Conservation (phyloP, 2,329 filamentous ascomycete genomes). For the Colletotrichum nymphaeae region DNA sequence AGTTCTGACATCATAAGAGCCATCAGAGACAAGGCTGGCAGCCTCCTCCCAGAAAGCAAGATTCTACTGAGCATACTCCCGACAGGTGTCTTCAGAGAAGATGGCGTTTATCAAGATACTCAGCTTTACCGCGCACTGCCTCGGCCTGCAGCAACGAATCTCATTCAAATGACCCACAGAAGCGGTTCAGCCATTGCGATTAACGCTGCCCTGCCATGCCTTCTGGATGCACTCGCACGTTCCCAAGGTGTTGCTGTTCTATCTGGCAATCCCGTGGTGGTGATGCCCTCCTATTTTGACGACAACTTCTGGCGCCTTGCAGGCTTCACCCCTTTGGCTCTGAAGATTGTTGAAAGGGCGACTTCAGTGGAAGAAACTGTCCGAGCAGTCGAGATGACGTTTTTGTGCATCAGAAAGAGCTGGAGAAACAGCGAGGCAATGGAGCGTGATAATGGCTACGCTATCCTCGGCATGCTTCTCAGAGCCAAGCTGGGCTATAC, state of each 20-base stretch:
- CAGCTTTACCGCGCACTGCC: slow-evolving; percentile 83
- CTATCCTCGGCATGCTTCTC: slow-evolving; percentile 84
- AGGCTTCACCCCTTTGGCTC: slow-evolving; percentile 86
- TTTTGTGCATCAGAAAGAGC: slow-evolving; percentile 86
- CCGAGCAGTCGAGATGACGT: slow-evolving; percentile 83
- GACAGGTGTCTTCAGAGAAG: slow-evolving; percentile 81
- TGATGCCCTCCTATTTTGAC: slow-evolving; percentile 85
- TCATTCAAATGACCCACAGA: slow-evolving; percentile 77
- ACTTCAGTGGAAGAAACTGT: slow-evolving; percentile 76
- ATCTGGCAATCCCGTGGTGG: slow-evolving; percentile 84
- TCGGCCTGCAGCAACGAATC: slow-evolving; percentile 73
- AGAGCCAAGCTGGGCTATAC: slow-evolving; percentile 81
- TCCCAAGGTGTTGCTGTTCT: slow-evolving; percentile 85
- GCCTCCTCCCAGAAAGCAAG: slow-evolving; percentile 82
- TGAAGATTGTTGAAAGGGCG: slow-evolving; percentile 87
- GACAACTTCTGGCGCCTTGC: slow-evolving; percentile 93
- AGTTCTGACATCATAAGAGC: slow-evolving; percentile 91
- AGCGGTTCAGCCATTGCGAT: slow-evolving; percentile 84
- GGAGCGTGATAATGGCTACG: slow-evolving; percentile 95
- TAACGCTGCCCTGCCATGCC: slow-evolving; percentile 86
- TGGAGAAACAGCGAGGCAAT: slow-evolving; percentile 99
- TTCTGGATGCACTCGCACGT: slow-evolving; percentile 89
- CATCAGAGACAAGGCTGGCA: slow-evolving; percentile 86
- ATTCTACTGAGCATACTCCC: slow-evolving; percentile 88
- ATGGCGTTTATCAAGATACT: slow-evolving; percentile 82